Conservation (phyloP, 768 basidiomycete genomes). For the Suillus luteus region DNA sequence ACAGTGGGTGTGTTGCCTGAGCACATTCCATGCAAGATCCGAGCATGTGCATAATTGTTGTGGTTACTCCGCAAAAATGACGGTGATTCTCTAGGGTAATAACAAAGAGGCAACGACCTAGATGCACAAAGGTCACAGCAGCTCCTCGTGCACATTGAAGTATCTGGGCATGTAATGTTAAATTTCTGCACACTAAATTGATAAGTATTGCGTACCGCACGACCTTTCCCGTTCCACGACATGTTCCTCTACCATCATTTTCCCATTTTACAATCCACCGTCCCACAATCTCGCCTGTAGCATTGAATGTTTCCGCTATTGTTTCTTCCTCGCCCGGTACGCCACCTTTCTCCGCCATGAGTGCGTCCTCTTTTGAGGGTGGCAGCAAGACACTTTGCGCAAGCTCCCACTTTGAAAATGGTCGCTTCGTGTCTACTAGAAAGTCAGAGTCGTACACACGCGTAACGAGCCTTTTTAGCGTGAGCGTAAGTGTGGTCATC, state of each 20-base stretch:
- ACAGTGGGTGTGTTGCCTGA: background rate
- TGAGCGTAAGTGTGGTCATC: slow-evolving; percentile 66
- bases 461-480: slow-evolving; percentile 61
- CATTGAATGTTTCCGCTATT: slow-evolving; percentile 72
- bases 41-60: background rate
- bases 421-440: slow-evolving; percentile 62
- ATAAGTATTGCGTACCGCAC: slow-evolving; percentile 53
- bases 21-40: background rate
- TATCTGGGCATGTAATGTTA: slow-evolving; percentile 32
- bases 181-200: background rate
- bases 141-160: slow-evolving; percentile 57
- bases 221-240: slow-evolving; percentile 63
- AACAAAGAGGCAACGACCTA: background rate
- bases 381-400: slow-evolving; percentile 54
- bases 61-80: background rate
- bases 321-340: slow-evolving; percentile 66
- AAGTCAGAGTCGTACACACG: slow-evolving; percentile 76
- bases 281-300: slow-evolving; percentile 61
- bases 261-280: slow-evolving; percentile 82
- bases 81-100: background rate
- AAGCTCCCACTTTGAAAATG: slow-evolving; percentile 83
- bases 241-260: slow-evolving; percentile 62
- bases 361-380: slow-evolving; percentile 33
- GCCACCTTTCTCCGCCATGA: slow-evolving; percentile 33
- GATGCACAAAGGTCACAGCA: slow-evolving; percentile 29